phyloP scores from a whole-genome alignment of 805 yeast species.

The Jamesozyma gamospora region DNA sequence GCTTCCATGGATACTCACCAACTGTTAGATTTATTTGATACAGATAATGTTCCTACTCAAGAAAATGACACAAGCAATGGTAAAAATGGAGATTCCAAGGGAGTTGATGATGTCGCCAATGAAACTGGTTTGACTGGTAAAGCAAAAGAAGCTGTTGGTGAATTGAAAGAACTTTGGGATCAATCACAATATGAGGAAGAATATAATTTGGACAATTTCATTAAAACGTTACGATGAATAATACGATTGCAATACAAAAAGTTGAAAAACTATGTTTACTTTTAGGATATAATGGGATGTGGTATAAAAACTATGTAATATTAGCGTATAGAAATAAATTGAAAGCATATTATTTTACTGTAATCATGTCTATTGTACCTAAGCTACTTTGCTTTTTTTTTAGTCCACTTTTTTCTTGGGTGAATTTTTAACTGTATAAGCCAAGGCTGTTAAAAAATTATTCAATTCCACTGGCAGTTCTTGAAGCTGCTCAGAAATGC shows the following conservation, averaged over 20 bases:
- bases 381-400: too few relatives aligned
- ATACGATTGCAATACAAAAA: neutral
- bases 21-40: conserved; percentile 77
- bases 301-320: conserved; percentile 2
- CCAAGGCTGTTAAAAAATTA: conserved; percentile 20
- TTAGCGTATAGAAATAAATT: conserved; percentile 3
- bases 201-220: conserved; percentile 86
- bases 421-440: conserved; percentile 4
- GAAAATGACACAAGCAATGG: conserved; percentile 29
- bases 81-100: conserved; percentile 19
- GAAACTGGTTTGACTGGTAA: conserved; percentile 78
- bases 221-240: conserved; percentile 56
- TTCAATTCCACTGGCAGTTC: conserved; percentile 19
- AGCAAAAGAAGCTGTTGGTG: conserved; percentile 81
- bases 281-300: neutral
- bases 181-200: conserved; percentile 94
- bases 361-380: too few relatives aligned
- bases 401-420: neutral
- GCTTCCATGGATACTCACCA: conserved; percentile 96
- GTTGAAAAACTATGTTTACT: too few relatives aligned
- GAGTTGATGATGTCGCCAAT: conserved; percentile 32
- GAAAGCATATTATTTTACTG: too few relatives aligned
- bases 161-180: conserved; percentile 91
- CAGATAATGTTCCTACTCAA: conserved; percentile 44
- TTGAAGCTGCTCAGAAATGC: conserved; percentile 22